Percentiles rank a stretch among this genome's conserved stretches.
Evolutionary conservation across 306 rosid species (phyloP).

Genomic region (Betula pendula): DNA sequence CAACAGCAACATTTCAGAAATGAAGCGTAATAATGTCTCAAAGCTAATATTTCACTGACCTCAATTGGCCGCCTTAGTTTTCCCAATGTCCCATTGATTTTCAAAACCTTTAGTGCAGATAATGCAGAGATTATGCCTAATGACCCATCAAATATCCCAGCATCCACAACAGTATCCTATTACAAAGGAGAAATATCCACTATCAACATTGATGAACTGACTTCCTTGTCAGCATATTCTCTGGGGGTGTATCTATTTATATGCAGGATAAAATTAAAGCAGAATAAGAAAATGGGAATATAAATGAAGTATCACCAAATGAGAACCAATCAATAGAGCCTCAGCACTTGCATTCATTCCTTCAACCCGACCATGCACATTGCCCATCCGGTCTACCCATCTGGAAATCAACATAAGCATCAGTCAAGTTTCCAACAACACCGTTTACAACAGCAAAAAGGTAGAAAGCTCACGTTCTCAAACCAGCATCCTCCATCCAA

Average conservation of each 20-base stretch:
- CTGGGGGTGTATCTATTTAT: background rate
- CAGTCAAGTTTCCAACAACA: conserved; percentile 33
- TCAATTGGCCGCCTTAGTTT: conserved; percentile 74
- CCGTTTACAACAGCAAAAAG: conserved; percentile 16
- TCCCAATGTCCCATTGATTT: conserved; percentile 52
- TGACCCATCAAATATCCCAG: conserved; percentile 88
- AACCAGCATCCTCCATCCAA: conserved; percentile 98
- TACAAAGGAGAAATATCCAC: conserved; percentile 22
- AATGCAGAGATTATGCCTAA: conserved; percentile 82
- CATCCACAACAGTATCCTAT: conserved; percentile 94
- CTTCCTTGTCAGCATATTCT: background rate
- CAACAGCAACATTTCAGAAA: background rate
- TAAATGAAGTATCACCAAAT: conserved; percentile 52
- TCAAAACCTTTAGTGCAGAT: conserved; percentile 79
- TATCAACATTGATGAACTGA: conserved; percentile 1
- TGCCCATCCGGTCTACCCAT: conserved; percentile 92
- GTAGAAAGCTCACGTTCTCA: conserved; percentile 82
- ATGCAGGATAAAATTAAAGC: background rate
- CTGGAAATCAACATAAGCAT: conserved; percentile 53
- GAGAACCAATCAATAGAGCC: conserved; percentile 88
- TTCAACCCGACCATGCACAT: conserved; percentile 77
- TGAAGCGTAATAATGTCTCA: background rate
- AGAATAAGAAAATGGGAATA: background rate
- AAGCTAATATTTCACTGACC: conserved; percentile 47
- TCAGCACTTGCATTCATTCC: conserved; percentile 68